phyloP scores from a whole-genome alignment of 805 yeast species.

The Nakazawaea ambrosiae region DNA sequence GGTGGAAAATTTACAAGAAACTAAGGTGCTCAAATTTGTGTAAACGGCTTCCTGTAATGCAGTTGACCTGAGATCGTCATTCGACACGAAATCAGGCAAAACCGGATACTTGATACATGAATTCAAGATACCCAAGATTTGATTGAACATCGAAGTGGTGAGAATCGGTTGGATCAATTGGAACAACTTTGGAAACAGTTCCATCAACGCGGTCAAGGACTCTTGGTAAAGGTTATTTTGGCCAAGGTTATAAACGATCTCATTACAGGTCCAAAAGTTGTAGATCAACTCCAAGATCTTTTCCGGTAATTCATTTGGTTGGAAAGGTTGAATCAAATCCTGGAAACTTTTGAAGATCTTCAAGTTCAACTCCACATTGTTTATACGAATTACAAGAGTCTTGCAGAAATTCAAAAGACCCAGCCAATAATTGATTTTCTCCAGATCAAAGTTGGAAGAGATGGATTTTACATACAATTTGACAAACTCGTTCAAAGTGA shows the following conservation, averaged over 20 bases:
- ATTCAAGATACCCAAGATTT: constrained; percentile 51
- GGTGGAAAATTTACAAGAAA: constrained; percentile 11
- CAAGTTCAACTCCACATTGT: constrained; percentile 42
- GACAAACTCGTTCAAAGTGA: constrained; percentile 60
- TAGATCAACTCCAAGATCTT: constrained; percentile 33
- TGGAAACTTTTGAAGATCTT: constrained; percentile 49
- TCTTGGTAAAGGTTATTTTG: constrained; percentile 45
- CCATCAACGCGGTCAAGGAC: constrained; percentile 47
- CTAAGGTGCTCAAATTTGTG: constrained; percentile 31
- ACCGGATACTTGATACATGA: constrained; percentile 69
- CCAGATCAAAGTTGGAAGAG: constrained; percentile 23
- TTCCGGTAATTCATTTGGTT: constrained; percentile 18
- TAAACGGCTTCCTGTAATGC: constrained; percentile 57
- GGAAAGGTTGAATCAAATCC: constrained; percentile 30
- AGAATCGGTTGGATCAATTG: constrained; percentile 25
- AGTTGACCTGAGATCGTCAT: constrained; percentile 53
- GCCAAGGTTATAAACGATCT: constrained; percentile 36
- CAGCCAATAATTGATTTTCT: constrained; percentile 41
- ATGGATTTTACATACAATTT: constrained; percentile 53
- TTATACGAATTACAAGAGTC: constrained; percentile 28
- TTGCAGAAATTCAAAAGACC: constrained; percentile 44
- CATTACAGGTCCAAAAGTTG: constrained; percentile 41
- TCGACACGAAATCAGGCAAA: constrained; percentile 42
- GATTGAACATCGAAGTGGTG: constrained; percentile 32
- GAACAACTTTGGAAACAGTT: constrained; percentile 44